Evolutionary conservation across 2,329 filamentous ascomycete genomes (phyloP).

Genomic region (Fusarium penzigii): DNA sequence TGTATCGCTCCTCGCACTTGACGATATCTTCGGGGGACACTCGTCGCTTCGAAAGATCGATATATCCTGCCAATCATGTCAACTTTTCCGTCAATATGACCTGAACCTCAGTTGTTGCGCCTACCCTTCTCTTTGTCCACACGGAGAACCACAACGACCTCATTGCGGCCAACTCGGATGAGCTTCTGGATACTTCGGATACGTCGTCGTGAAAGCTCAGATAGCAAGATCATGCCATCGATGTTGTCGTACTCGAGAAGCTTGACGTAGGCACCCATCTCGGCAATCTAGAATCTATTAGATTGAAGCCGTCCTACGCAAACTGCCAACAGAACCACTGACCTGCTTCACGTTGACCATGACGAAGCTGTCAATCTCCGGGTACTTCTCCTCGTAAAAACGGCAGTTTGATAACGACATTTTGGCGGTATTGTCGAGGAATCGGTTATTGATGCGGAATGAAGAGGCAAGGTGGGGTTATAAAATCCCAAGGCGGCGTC

Average conservation of each 20-base stretch:
- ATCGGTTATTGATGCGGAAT: constrained; percentile 25
- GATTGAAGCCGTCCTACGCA: constrained; percentile 12
- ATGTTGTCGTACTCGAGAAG: constrained; percentile 99
- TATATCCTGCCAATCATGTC: constrained; percentile 62
- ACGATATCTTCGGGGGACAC: constrained; percentile 97
- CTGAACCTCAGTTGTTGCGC: constrained; percentile 22
- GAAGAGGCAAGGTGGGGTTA: constrained; percentile 34
- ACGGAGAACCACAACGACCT: constrained; percentile 96
- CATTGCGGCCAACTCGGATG: constrained; percentile 95
- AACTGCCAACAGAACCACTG: constrained; percentile 30
- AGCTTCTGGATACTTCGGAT: constrained; percentile 99
- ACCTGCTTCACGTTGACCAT: constrained; percentile 99
- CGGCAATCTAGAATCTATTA: constrained; percentile 71
- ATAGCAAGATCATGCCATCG: constrained; percentile 99
- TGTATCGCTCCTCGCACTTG: constrained; percentile 98
- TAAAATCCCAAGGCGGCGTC: constrained; percentile 26
- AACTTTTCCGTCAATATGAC: constrained; percentile 24
- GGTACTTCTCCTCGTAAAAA: constrained; percentile 95
- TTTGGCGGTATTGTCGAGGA: constrained; percentile 51
- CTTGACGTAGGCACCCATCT: constrained; percentile 99
- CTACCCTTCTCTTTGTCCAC: constrained; percentile 98
- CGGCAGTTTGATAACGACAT: constrained; percentile 97
- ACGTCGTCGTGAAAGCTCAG: constrained; percentile 95
- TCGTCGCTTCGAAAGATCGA: constrained; percentile 97
- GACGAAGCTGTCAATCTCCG: constrained; percentile 97